A percentile compares a stretch with the other conserved stretches of the same genome.
These are phyloP conservation scores for Phaffia tasmanica DNA, from an alignment of 768 basidiomycete species.

Conservation along the genomic window DNA sequence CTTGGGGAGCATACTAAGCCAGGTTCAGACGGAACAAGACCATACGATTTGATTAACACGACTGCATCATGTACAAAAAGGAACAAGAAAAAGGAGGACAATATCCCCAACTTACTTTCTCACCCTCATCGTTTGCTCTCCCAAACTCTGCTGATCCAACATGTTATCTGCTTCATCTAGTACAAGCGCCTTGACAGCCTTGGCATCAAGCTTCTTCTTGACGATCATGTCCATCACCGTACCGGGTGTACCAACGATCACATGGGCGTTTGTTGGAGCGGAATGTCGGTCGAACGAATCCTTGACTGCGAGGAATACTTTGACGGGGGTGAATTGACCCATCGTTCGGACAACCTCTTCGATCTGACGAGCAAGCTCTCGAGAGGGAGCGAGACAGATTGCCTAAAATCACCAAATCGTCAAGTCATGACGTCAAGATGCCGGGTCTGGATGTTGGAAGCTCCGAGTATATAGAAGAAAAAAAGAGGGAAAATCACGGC, in stretches of 20 bases:
- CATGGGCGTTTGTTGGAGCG: slow-evolving; percentile 61
- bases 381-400: slow-evolving; percentile 90
- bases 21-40: slow-evolving; percentile 45
- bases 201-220: slow-evolving; percentile 62
- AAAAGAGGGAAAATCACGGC: not conserved
- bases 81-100: not conserved
- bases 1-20: slow-evolving; percentile 34
- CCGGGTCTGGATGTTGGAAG: not conserved
- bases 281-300: slow-evolving; percentile 44
- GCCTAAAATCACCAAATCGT: slow-evolving; percentile 48
- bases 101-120: slow-evolving; percentile 59
- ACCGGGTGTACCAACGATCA: slow-evolving; percentile 92
- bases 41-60: not conserved
- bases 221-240: slow-evolving; percentile 82
- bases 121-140: slow-evolving; percentile 83
- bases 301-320: slow-evolving; percentile 92
- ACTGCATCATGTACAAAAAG: slow-evolving; percentile 7
- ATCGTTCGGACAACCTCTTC: slow-evolving; percentile 87
- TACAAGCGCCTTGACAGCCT: slow-evolving; percentile 78
- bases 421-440: not conserved
- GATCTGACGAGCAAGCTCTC: slow-evolving; percentile 94
- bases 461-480: not conserved
- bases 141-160: slow-evolving; percentile 78
- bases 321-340: slow-evolving; percentile 87
- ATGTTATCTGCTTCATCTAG: slow-evolving; percentile 99